phyloP scores from a whole-genome alignment of 139 green algal genomes.

The Auxenochlorella pyrenoidosa region DNA sequence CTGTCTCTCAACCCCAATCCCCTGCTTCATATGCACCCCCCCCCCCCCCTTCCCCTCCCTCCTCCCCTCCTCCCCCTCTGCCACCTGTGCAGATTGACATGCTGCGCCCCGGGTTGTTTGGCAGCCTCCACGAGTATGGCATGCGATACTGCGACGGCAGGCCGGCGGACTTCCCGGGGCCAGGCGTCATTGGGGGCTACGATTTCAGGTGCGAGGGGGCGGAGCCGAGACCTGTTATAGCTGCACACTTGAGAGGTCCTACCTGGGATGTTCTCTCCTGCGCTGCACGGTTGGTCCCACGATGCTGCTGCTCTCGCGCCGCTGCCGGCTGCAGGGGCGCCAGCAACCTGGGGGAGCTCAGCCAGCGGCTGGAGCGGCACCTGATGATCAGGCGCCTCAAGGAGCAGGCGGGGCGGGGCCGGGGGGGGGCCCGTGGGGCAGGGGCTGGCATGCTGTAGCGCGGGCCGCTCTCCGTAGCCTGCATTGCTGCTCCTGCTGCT shows the following conservation, averaged over 20 bases:
- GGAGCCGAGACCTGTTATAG: neutral
- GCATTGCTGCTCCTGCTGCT: no score
- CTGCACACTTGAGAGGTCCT: no score
- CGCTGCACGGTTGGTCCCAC: no score
- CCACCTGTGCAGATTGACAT: conserved; percentile 62
- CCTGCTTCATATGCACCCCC: neutral
- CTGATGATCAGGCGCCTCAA: conserved; percentile 94
- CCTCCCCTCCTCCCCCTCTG: neutral
- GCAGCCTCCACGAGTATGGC: conserved; percentile 76
- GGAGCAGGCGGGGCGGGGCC: conserved; percentile 11
- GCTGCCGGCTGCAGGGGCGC: neutral
- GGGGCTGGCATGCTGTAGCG: no score
- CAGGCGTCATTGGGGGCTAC: conserved; percentile 3
- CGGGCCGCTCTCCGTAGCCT: no score
- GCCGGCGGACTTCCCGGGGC: neutral
- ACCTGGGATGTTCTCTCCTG: no score
- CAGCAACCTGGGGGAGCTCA: conserved; percentile 80
- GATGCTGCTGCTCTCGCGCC: no score
- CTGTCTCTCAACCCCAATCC: no score
- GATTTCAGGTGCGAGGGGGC: conserved; percentile 1
- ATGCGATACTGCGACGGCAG: conserved; percentile 68
- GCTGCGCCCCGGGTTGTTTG: conserved; percentile 81
- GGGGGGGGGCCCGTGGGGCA: no score
- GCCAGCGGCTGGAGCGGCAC: conserved; percentile 69
- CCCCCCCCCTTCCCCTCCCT: neutral